phyloP scores from a whole-genome alignment of 176 grass and related monocot species.

The Eremochloa ophiuroides region DNA sequence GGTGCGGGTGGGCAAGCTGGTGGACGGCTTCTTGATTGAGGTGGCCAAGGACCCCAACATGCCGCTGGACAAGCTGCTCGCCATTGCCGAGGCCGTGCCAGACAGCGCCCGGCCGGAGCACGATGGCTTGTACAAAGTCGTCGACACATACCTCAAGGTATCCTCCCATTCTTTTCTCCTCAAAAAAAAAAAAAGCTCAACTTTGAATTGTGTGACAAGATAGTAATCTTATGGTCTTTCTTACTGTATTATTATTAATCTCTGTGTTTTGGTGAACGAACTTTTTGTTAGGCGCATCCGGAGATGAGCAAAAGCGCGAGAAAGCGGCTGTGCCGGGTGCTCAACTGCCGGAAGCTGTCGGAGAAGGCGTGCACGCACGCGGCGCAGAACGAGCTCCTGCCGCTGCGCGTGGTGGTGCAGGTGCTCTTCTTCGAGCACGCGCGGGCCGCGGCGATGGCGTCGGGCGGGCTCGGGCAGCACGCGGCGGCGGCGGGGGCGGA shows the following conservation, averaged over 20 bases:
- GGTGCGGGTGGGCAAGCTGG: conserved; percentile 59
- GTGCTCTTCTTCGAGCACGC: conserved; percentile 98
- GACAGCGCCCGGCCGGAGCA: conserved; percentile 68
- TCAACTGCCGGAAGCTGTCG: conserved; percentile 93
- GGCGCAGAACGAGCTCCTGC: conserved; percentile 88
- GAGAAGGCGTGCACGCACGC: conserved; percentile 84
- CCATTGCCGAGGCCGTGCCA: conserved; percentile 73
- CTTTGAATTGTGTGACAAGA: too few species aligned
- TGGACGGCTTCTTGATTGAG: conserved; percentile 70
- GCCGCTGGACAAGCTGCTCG: conserved; percentile 72
- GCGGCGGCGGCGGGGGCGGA: conserved; percentile 23
- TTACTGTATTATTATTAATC: not conserved
- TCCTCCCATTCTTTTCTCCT: not conserved
- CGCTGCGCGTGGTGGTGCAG: conserved; percentile 83
- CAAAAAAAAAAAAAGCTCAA: too few species aligned
- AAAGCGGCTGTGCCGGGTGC: conserved; percentile 68
- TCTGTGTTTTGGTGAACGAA: not conserved
- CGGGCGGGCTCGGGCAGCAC: conserved; percentile 13
- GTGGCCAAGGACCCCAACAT: conserved; percentile 64
- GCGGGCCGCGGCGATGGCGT: conserved; percentile 50
- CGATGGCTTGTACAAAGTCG: conserved; percentile 81
- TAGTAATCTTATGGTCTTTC: too few species aligned
- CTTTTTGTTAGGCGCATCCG: conserved; percentile 49
- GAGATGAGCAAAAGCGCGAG: conserved; percentile 69
- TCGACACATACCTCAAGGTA: conserved; percentile 93